phyloP scores from a whole-genome alignment of 2,329 filamentous ascomycete genomes.

The Tolypocladium sp. region DNA sequence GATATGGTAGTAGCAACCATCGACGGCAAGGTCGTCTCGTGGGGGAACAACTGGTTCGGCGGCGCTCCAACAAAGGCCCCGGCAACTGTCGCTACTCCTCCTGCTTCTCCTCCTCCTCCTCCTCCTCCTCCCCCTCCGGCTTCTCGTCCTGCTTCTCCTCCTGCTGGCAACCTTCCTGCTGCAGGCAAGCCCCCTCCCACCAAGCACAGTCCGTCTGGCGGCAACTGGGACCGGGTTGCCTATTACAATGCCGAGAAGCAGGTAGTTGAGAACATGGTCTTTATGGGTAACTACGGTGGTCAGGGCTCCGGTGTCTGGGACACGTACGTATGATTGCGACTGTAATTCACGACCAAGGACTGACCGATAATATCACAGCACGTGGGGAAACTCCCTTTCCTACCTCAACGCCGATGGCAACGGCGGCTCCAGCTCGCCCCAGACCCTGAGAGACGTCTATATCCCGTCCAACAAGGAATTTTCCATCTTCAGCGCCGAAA shows the following conservation, averaged over 20 bases:
- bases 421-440: conserved; percentile 25
- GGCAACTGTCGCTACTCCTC: conserved; percentile 8
- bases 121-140: conserved; percentile 7
- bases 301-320: conserved; percentile 33
- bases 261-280: conserved; percentile 33
- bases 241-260: conserved; percentile 35
- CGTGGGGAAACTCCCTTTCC: conserved; percentile 35
- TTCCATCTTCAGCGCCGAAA: conserved; percentile 33
- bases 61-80: conserved; percentile 8
- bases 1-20: conserved; percentile 49
- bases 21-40: conserved; percentile 46
- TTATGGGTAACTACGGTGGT: conserved; percentile 39
- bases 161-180: neutral
- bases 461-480: conserved; percentile 36
- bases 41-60: conserved; percentile 47
- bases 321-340: conserved; percentile 22
- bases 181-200: neutral
- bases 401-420: conserved; percentile 34
- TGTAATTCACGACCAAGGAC: neutral
- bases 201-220: conserved; percentile 7
- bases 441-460: conserved; percentile 27
- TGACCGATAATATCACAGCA: conserved; percentile 15
- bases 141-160: conserved; percentile 5
- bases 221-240: conserved; percentile 30
- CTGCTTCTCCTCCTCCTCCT: conserved; percentile 6